A percentile compares a stretch with the other conserved stretches of the same genome.
Conservation (phyloP, 106 monocot genomes). For the Dendrobium catenatum region DNA sequence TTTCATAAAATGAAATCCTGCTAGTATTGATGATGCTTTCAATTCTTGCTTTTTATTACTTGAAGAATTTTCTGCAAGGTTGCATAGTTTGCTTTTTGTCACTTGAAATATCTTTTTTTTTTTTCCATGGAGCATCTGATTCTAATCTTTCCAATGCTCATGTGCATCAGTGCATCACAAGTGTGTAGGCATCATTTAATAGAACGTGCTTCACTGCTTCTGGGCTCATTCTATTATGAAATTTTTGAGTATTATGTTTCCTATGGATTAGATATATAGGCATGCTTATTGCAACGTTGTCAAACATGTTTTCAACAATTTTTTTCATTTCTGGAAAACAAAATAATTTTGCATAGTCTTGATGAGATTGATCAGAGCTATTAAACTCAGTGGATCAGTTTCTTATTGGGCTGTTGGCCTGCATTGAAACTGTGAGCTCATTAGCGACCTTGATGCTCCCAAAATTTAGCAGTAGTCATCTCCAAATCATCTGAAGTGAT, state of each 20-base stretch:
- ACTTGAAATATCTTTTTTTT: too few species aligned
- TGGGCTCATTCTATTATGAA: not conserved
- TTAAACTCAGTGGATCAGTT: not conserved
- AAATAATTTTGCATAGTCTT: not conserved
- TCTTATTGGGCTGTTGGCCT: not conserved
- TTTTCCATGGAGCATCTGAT: not conserved
- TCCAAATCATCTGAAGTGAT: not conserved
- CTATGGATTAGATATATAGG: too few species aligned
- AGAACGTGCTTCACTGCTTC: not conserved
- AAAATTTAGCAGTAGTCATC: constrained; percentile 1
- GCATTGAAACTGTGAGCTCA: not conserved
- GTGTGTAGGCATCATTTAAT: not conserved
- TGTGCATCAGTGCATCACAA: not conserved
- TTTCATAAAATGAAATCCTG: too few species aligned
- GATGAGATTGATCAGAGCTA: not conserved
- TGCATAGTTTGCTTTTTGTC: too few species aligned
- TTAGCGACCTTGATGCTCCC: not conserved
- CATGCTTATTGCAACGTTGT: too few species aligned
- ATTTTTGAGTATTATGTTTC: not conserved
- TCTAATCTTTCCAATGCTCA: not conserved
- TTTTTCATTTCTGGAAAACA: not conserved
- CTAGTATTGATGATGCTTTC: too few species aligned
- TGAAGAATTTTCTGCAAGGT: too few species aligned
- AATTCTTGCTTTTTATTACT: too few species aligned
- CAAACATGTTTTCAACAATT: not conserved